Conservation (phyloP, 805 yeast species). For the Debaryomyces hansenii region DNA sequence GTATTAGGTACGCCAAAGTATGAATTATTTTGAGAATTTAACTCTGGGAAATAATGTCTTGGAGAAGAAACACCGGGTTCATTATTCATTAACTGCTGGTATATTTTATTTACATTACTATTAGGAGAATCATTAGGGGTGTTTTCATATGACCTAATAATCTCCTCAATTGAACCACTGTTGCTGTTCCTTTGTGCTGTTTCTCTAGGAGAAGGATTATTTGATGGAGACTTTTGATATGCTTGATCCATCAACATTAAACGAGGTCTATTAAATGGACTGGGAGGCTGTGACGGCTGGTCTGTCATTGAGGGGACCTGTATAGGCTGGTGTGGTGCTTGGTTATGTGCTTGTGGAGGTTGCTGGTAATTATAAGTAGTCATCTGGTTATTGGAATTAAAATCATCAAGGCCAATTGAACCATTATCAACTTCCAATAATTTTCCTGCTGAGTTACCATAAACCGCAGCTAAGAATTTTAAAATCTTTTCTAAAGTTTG, state of each 20-base stretch:
- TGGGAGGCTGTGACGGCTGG: slow-evolving; percentile 9
- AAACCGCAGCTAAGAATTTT: slow-evolving; percentile 81
- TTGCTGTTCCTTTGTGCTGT: slow-evolving; percentile 6
- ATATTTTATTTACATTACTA: slow-evolving; percentile 25
- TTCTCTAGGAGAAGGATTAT: slow-evolving; percentile 2
- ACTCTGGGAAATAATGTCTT: slow-evolving; percentile 33
- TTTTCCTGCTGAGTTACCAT: slow-evolving; percentile 61
- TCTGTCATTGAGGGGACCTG: slow-evolving; percentile 3
- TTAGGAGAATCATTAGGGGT: slow-evolving; percentile 13
- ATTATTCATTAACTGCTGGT: slow-evolving; percentile 30
- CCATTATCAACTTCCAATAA: slow-evolving; percentile 33
- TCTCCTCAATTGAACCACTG: slow-evolving; percentile 26
- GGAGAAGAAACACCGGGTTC: slow-evolving; percentile 27
- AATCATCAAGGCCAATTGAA: slow-evolving; percentile 11
- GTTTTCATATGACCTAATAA: slow-evolving; percentile 25
- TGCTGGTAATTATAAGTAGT: slow-evolving; percentile 16
- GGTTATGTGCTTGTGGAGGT: slow-evolving; percentile 2
- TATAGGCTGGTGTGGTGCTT: slow-evolving; percentile 4
- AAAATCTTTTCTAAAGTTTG: slow-evolving; percentile 86
- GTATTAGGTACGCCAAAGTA: slow-evolving; percentile 1
- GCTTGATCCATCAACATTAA: slow-evolving; percentile 44
- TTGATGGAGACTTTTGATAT: slow-evolving; percentile 18
- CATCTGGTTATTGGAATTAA: slow-evolving; percentile 16
- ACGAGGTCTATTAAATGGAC: slow-evolving; percentile 31
- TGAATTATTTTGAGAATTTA: slow-evolving; percentile 14